Evolutionary conservation across 2,329 filamentous ascomycete genomes (phyloP).

Genomic region (Daldinia sp.): DNA sequence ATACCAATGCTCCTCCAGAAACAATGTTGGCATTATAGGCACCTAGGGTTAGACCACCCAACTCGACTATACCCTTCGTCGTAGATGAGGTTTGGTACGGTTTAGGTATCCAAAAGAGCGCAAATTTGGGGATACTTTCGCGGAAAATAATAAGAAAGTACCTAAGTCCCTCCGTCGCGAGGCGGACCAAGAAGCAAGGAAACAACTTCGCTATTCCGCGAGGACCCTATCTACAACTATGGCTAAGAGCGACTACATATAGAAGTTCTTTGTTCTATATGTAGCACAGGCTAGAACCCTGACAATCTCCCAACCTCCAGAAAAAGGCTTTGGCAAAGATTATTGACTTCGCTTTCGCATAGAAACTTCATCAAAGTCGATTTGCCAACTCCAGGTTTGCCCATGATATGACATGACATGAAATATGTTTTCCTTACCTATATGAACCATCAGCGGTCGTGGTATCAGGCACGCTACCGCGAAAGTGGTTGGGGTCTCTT

Average conservation of each 20-base stretch:
- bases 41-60: not conserved
- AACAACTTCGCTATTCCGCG: no score
- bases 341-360: constrained; percentile 17
- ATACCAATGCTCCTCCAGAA: constrained; percentile 8
- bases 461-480: not conserved
- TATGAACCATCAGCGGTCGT: not conserved
- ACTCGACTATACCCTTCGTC: not conserved
- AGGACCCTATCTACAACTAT: no score
- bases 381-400: constrained; percentile 43
- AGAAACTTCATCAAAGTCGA: constrained; percentile 44
- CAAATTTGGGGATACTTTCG: constrained; percentile 1
- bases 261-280: constrained; percentile 39
- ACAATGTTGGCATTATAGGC: constrained; percentile 1
- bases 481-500: not conserved
- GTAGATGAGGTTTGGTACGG: not conserved
- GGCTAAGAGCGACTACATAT: no score
- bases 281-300: no score
- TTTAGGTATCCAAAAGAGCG: constrained; percentile 14
- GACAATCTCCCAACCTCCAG: constrained; percentile 35
- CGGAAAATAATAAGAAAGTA: constrained; percentile 26
- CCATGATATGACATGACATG: constrained; percentile 36
- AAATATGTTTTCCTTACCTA: constrained; percentile 18
- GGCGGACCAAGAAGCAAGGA: no score
- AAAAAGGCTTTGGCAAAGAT: constrained; percentile 38
- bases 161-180: no score